A percentile compares a stretch with the other conserved stretches of the same genome.
phyloP scores from a whole-genome alignment of 164 flowering plant species.

The Dillenia turbinata region DNA sequence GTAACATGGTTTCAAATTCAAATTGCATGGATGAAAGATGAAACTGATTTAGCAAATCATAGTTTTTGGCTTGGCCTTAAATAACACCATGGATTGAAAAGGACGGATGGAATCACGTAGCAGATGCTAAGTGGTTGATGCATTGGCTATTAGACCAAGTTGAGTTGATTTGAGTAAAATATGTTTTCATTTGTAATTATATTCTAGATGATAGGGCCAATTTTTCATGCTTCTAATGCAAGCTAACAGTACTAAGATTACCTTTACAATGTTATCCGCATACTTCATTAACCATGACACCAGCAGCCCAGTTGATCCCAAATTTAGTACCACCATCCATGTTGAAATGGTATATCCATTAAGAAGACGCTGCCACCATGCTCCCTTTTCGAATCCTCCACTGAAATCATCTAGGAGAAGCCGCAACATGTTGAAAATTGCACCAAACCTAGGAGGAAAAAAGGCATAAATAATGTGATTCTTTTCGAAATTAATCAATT shows the following conservation, averaged over 20 bases:
- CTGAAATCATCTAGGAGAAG: conserved; percentile 78
- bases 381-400: conserved; percentile 85
- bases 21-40: too few species aligned
- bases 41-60: too few species aligned
- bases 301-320: conserved; percentile 85
- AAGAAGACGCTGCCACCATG: conserved; percentile 91
- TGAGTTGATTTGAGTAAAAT: too few species aligned
- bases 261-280: conserved; percentile 94
- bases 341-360: conserved; percentile 79
- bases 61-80: too few species aligned
- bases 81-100: too few species aligned
- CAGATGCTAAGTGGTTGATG: too few species aligned
- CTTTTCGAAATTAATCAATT: not conserved
- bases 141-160: too few species aligned
- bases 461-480: not conserved
- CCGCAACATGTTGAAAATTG: conserved; percentile 76
- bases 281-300: conserved; percentile 99
- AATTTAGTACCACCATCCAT: conserved; percentile 91
- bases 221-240: not conserved
- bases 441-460: conserved; percentile 60
- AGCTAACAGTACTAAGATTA: conserved; percentile 9
- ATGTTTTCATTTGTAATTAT: too few species aligned
- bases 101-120: too few species aligned
- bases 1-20: too few species aligned
- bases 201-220: too few species aligned